A percentile compares a stretch with the other conserved stretches of the same genome.
Conservation (phyloP, 352 stramenopile species). For the Phytophthora aleatoria region DNA sequence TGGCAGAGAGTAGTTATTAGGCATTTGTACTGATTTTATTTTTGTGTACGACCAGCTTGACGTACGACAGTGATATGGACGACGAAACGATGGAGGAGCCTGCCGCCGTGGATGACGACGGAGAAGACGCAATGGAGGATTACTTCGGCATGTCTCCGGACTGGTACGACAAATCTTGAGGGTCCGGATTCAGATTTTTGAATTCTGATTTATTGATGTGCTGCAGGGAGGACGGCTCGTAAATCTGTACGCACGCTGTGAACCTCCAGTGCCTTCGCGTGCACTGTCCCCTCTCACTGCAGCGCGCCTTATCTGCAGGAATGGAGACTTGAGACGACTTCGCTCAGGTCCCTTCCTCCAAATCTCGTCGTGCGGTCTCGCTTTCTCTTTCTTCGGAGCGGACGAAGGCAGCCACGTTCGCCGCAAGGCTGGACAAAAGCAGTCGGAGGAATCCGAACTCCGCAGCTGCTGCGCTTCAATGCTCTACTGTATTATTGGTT, state of each 20-base stretch:
- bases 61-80: slow-evolving; percentile 73
- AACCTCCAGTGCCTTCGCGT: slow-evolving; percentile 9
- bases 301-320: slow-evolving; percentile 33
- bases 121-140: slow-evolving; percentile 78
- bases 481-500: slow-evolving; percentile 39
- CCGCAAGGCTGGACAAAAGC: slow-evolving; percentile 14
- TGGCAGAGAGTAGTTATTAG: neutral
- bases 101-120: slow-evolving; percentile 71
- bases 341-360: slow-evolving; percentile 9
- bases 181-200: neutral
- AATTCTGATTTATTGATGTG: slow-evolving; percentile 12
- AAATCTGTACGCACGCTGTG: slow-evolving; percentile 27
- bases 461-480: slow-evolving; percentile 28
- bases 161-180: slow-evolving; percentile 51
- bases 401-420: slow-evolving; percentile 24
- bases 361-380: slow-evolving; percentile 26
- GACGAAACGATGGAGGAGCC: slow-evolving; percentile 85
- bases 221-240: slow-evolving; percentile 63
- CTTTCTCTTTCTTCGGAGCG: slow-evolving; percentile 26
- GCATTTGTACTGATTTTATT: slow-evolving; percentile 2
- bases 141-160: slow-evolving; percentile 89
- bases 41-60: slow-evolving; percentile 36
- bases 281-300: slow-evolving; percentile 19
- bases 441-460: slow-evolving; percentile 22
- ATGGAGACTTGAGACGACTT: slow-evolving; percentile 13